phyloP scores from a whole-genome alignment of 768 basidiomycete genomes.

The Boletellus sp. region DNA sequence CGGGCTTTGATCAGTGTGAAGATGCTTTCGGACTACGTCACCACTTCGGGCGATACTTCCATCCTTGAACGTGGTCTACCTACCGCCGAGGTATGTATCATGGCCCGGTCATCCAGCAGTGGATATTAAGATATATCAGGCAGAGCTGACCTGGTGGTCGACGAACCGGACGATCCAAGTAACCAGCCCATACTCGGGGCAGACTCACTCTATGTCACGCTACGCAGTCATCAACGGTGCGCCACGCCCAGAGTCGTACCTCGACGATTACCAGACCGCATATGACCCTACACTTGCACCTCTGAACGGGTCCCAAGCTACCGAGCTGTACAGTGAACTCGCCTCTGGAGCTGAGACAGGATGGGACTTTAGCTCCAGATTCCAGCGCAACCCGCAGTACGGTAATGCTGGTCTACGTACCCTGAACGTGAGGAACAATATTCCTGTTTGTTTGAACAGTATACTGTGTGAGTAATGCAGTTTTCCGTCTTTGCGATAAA shows the following conservation, averaged over 20 bases:
- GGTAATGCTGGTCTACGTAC: constrained; percentile 58
- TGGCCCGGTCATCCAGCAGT: neutral
- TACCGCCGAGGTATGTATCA: constrained; percentile 62
- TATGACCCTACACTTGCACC: constrained; percentile 58
- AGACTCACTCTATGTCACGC: constrained; percentile 60
- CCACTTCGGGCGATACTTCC: constrained; percentile 62
- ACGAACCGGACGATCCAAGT: constrained; percentile 67
- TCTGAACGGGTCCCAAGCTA: constrained; percentile 56
- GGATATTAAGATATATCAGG: constrained; percentile 35
- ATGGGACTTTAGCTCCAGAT: constrained; percentile 43
- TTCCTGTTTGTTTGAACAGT: constrained; percentile 80
- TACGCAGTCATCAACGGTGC: constrained; percentile 82
- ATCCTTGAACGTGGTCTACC: constrained; percentile 81
- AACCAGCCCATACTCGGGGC: constrained; percentile 65
- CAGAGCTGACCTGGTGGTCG: constrained; percentile 82
- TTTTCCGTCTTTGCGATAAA: neutral
- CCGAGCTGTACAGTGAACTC: constrained; percentile 78
- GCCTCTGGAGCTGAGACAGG: constrained; percentile 87
- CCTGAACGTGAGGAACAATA: constrained; percentile 63
- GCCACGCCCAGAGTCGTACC: constrained; percentile 84
- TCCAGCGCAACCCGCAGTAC: constrained; percentile 32
- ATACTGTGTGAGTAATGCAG: constrained; percentile 62
- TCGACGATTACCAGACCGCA: constrained; percentile 76
- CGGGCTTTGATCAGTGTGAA: constrained; percentile 25
- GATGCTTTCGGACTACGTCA: constrained; percentile 89